Evolutionary conservation across 1,284 basidiomycete genomes (phyloP).

Genomic region (Cutaneotrichosporon mucoides): DNA sequence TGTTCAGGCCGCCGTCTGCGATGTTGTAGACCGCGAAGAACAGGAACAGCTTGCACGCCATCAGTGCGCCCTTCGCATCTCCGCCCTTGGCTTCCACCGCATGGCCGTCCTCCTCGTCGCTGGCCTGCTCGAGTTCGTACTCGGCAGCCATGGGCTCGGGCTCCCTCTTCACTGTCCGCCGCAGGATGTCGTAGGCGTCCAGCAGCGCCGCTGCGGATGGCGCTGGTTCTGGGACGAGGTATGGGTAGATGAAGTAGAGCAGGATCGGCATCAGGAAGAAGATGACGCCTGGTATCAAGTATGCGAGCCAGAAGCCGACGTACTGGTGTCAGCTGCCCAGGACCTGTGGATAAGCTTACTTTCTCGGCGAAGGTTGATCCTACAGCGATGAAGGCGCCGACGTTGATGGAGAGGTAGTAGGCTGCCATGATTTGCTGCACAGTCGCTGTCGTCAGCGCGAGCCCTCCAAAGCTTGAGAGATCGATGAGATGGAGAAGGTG

Average conservation of each 20-base stretch:
- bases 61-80: slow-evolving; percentile 50
- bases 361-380: slow-evolving; percentile 31
- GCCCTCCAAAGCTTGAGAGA: too few species aligned
- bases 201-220: slow-evolving; percentile 51
- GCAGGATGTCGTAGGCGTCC: slow-evolving; percentile 34
- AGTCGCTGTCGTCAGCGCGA: slow-evolving; percentile 16
- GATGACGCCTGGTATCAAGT: slow-evolving; percentile 50
- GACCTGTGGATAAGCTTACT: not conserved
- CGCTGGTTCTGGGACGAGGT: slow-evolving; percentile 46
- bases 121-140: slow-evolving; percentile 27
- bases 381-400: slow-evolving; percentile 27
- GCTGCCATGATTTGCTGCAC: slow-evolving; percentile 30
- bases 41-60: slow-evolving; percentile 52
- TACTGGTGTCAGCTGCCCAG: slow-evolving; percentile 9
- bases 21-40: slow-evolving; percentile 53
- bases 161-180: not conserved
- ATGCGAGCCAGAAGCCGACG: slow-evolving; percentile 51
- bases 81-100: slow-evolving; percentile 53
- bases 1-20: slow-evolving; percentile 36
- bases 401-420: slow-evolving; percentile 28
- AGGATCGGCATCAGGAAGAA: slow-evolving; percentile 49
- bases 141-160: slow-evolving; percentile 7
- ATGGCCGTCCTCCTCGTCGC: slow-evolving; percentile 50
- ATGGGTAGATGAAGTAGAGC: slow-evolving; percentile 3
- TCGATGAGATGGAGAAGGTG: too few species aligned